Conservation (phyloP, 345 rosid genomes). For the Combretum micranthum region DNA sequence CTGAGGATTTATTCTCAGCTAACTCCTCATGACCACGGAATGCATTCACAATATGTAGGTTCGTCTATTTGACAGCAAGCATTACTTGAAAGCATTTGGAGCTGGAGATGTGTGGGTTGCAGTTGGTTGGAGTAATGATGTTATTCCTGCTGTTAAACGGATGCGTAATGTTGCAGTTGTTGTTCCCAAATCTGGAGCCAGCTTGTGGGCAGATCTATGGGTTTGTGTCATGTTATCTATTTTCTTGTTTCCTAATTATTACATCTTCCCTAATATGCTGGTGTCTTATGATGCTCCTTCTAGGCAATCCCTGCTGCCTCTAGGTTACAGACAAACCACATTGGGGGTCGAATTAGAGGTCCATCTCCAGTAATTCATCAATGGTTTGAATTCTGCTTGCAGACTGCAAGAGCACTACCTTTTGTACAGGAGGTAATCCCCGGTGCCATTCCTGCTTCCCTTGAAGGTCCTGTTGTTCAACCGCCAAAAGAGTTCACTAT, state of each 20-base stretch:
- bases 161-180: slow-evolving; percentile 83
- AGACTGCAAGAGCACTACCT: slow-evolving; percentile 72
- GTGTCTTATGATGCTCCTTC: neutral
- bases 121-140: slow-evolving; percentile 95
- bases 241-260: neutral
- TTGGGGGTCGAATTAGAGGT: slow-evolving; percentile 77
- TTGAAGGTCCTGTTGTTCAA: slow-evolving; percentile 24
- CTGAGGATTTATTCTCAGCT: too few relatives aligned
- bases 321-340: slow-evolving; percentile 31
- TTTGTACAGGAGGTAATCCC: slow-evolving; percentile 69
- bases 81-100: slow-evolving; percentile 76
- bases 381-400: slow-evolving; percentile 92
- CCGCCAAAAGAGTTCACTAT: slow-evolving; percentile 24
- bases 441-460: slow-evolving; percentile 61
- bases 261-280: neutral
- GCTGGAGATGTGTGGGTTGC: slow-evolving; percentile 96
- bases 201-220: slow-evolving; percentile 97
- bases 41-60: slow-evolving; percentile 30
- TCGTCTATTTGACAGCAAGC: slow-evolving; percentile 58
- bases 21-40: too few relatives aligned
- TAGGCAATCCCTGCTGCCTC: slow-evolving; percentile 70
- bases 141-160: slow-evolving; percentile 75
- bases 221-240: slow-evolving; percentile 26
- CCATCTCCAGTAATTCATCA: slow-evolving; percentile 84
- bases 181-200: slow-evolving; percentile 83